These are phyloP conservation scores for Stereocaulon alpinum DNA, from an alignment of 495 filamentous ascomycete genomes.

Conservation along the genomic window DNA sequence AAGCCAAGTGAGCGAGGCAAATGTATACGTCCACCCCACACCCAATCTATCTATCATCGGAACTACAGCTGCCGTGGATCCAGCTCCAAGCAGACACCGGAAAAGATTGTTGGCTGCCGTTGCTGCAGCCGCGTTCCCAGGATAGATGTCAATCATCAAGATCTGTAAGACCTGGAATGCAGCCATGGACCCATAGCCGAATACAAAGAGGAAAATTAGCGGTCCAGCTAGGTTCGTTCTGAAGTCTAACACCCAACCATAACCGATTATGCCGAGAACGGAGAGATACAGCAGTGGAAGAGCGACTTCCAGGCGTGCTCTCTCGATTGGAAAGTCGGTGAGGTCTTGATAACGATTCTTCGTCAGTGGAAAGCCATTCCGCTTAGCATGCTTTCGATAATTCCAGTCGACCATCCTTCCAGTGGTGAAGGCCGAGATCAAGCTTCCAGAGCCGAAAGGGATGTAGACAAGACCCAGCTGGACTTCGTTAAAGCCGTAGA, in stretches of 20 bases:
- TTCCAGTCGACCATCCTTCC: conserved; percentile 21
- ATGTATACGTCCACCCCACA: conserved; percentile 58
- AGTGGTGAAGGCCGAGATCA: conserved; percentile 17
- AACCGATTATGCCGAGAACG: conserved; percentile 31
- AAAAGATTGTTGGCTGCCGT: conserved; percentile 64
- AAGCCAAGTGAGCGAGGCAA: conserved; percentile 47
- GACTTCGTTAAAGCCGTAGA: conserved; percentile 42
- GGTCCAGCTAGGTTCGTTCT: conserved; percentile 29
- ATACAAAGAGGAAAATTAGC: conserved; percentile 28
- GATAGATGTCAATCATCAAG: conserved; percentile 56
- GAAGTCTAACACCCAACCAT: conserved; percentile 40
- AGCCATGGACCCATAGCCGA: conserved; percentile 28
- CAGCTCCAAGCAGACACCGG: conserved; percentile 58
- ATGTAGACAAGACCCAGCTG: conserved; percentile 42
- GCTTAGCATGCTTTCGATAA: conserved; percentile 17
- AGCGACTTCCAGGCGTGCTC: conserved; percentile 37
- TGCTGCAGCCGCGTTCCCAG: conserved; percentile 48
- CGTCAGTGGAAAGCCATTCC: conserved; percentile 11
- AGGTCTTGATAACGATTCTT: conserved; percentile 20
- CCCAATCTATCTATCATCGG: conserved; percentile 59
- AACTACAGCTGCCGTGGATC: conserved; percentile 51
- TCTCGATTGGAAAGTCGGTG: conserved; percentile 41
- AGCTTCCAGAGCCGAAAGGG: conserved; percentile 38
- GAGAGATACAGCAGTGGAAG: conserved; percentile 29
- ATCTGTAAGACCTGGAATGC: conserved; percentile 32